A percentile compares a stretch with the other conserved stretches of the same genome.
Conservation (phyloP, 306 rosid genomes). For the Notholithocarpus densiflorus region DNA sequence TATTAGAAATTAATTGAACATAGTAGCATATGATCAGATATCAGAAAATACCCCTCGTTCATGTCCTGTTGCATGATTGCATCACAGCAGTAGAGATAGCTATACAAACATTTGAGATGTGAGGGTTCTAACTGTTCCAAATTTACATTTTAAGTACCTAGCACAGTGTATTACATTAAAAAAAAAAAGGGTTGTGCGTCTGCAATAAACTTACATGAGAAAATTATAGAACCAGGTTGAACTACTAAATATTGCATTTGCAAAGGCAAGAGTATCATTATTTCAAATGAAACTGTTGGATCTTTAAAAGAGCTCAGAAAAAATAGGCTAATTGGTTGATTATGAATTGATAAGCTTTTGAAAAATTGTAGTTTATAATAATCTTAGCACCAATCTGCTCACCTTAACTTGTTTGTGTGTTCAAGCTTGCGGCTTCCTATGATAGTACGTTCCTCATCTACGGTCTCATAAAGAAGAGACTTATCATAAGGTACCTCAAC, state of each 20-base stretch:
- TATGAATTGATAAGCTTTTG: neutral
- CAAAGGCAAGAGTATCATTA: neutral
- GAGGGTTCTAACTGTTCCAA: too few relatives aligned
- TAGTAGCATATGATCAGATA: too few relatives aligned
- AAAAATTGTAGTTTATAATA: neutral
- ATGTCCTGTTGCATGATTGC: too few relatives aligned
- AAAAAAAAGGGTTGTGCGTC: too few relatives aligned
- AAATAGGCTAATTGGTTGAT: neutral
- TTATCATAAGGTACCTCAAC: slow-evolving; percentile 51
- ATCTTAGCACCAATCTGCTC: slow-evolving; percentile 15
- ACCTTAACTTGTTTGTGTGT: slow-evolving; percentile 59
- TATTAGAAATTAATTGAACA: neutral
- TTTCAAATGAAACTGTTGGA: neutral
- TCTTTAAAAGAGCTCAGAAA: neutral
- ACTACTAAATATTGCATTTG: too few relatives aligned
- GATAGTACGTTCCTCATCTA: slow-evolving; percentile 59
- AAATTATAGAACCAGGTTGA: too few relatives aligned
- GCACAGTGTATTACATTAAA: too few relatives aligned
- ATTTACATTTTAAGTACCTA: too few relatives aligned
- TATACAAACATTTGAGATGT: too few relatives aligned
- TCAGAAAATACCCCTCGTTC: too few relatives aligned
- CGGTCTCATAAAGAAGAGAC: slow-evolving; percentile 69
- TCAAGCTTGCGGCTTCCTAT: slow-evolving; percentile 83
- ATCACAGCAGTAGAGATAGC: too few relatives aligned
- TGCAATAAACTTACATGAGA: too few relatives aligned